A percentile compares a stretch with the other conserved stretches of the same genome.
These are phyloP conservation scores for Zygoascus tannicola DNA, from an alignment of 805 yeast species.

Conservation along the genomic window DNA sequence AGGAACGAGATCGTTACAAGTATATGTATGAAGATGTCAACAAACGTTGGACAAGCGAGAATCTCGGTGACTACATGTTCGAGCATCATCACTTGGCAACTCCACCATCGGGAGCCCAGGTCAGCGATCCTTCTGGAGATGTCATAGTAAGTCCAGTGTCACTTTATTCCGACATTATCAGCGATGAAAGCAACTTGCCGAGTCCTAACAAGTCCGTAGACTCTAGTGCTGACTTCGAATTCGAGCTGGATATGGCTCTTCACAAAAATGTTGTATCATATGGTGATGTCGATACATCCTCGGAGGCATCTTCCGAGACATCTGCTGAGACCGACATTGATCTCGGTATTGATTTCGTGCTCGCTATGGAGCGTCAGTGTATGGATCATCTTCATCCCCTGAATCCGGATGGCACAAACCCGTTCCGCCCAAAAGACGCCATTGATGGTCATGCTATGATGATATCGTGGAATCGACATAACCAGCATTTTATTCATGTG, in stretches of 20 bases:
- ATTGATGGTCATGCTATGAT: conserved; percentile 7
- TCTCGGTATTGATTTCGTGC: conserved; percentile 5
- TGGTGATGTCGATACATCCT: not conserved
- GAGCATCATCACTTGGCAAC: not conserved
- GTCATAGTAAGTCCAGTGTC: not conserved
- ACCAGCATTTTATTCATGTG: not conserved
- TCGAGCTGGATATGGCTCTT: not conserved
- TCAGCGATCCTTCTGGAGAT: not conserved
- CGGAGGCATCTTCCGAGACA: not conserved
- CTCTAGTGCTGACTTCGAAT: not conserved
- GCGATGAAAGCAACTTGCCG: not conserved
- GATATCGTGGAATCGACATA: conserved; percentile 6
- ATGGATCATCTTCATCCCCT: conserved; percentile 5
- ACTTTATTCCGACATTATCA: not conserved
- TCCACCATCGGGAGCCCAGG: not conserved
- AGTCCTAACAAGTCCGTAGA: not conserved
- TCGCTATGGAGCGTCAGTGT: conserved; percentile 6
- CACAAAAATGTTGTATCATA: not conserved
- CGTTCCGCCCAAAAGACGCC: conserved; percentile 1
- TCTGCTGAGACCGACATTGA: not conserved
- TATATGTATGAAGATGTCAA: not conserved
- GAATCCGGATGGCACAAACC: conserved; percentile 5
- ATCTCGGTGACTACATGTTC: not conserved
- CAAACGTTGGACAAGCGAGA: not conserved
- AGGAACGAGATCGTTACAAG: conserved; percentile 5